These are phyloP conservation scores for Halteria grandinella DNA, from an alignment of 73 alveolate genomes.

Conservation along the genomic window DNA sequence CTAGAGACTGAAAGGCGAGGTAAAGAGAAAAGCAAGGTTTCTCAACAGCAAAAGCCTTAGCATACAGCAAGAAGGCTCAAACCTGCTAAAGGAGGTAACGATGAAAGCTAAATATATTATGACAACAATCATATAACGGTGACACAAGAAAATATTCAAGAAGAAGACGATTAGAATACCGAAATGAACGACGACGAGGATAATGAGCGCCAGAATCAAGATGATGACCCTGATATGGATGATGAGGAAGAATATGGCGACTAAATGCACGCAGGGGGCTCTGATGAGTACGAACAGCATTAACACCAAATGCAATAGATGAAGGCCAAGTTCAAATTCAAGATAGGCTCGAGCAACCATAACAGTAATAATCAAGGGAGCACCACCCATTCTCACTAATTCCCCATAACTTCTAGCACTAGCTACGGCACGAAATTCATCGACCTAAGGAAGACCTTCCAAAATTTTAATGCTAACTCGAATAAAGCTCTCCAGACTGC, in stretches of 20 bases:
- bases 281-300: constrained; percentile 6
- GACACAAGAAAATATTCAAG: constrained; percentile 21
- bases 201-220: constrained; percentile 15
- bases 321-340: background rate
- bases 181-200: constrained; percentile 2
- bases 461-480: constrained; percentile 46
- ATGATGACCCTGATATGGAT: constrained; percentile 35
- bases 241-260: constrained; percentile 26
- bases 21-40: too few species aligned
- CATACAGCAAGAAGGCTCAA: too few species aligned
- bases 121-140: too few species aligned
- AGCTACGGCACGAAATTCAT: constrained; percentile 32
- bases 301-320: background rate
- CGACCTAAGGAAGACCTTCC: constrained; percentile 31
- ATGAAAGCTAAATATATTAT: too few species aligned
- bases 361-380: background rate
- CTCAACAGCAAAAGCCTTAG: too few species aligned
- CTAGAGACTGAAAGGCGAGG: too few species aligned
- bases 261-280: too few species aligned
- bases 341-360: background rate
- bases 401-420: constrained; percentile 26
- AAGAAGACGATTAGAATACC: constrained; percentile 6
- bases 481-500: constrained; percentile 13
- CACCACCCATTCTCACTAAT: background rate
- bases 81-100: too few species aligned